Evolutionary conservation across 1,284 basidiomycete species (phyloP).

Genomic region (Anthracocystis walkeri): DNA sequence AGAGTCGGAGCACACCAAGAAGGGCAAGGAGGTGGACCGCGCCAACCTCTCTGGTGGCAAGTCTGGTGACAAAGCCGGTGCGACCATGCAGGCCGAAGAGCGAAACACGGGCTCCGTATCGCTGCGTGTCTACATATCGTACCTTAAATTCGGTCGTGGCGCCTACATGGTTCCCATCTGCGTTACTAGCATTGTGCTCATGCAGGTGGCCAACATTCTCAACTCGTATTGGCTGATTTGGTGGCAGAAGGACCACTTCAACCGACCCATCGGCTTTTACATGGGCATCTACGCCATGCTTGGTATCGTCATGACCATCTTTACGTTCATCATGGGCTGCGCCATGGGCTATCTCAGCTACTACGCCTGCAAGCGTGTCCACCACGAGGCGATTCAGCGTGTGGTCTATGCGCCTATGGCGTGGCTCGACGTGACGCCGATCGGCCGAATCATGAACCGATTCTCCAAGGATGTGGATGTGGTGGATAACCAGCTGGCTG

Average conservation of each 20-base stretch:
- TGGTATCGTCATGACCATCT: constrained; percentile 75
- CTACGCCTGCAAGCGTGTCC: constrained; percentile 76
- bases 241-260: constrained; percentile 75
- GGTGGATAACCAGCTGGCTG: constrained; percentile 78
- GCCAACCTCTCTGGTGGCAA: constrained; percentile 34
- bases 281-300: constrained; percentile 79
- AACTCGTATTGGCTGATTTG: constrained; percentile 71
- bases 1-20: constrained; percentile 19
- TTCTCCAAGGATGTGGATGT: constrained; percentile 82
- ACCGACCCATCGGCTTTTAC: constrained; percentile 74
- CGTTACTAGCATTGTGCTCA: constrained; percentile 74
- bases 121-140: constrained; percentile 76
- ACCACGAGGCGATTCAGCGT: constrained; percentile 74
- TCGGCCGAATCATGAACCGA: constrained; percentile 86
- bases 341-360: constrained; percentile 77
- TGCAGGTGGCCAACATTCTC: constrained; percentile 75
- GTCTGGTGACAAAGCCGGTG: constrained; percentile 47
- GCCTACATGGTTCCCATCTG: constrained; percentile 75
- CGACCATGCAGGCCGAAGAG: constrained; percentile 63
- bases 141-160: constrained; percentile 77
- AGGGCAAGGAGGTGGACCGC: constrained; percentile 45
- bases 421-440: constrained; percentile 86
- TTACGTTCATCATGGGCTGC: constrained; percentile 76
- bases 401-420: constrained; percentile 78
- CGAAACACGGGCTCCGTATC: constrained; percentile 67